These are phyloP conservation scores for Thielaviopsis populi DNA, from an alignment of 2,329 filamentous ascomycete genomes.

Conservation along the genomic window DNA sequence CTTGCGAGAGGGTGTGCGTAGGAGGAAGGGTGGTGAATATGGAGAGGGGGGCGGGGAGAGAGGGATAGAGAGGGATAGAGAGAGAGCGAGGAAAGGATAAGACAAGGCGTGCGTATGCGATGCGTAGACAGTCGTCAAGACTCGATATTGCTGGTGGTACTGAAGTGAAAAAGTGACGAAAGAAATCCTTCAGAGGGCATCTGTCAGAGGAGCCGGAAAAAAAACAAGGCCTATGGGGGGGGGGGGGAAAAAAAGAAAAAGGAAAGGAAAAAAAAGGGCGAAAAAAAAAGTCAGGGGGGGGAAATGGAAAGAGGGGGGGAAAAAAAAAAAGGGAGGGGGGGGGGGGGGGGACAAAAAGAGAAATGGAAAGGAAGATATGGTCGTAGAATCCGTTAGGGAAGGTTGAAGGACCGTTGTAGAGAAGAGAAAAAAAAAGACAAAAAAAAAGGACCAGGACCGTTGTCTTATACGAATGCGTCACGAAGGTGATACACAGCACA, in stretches of 20 bases:
- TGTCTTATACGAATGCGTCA: constrained; percentile 7
- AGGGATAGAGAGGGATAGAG: not conserved
- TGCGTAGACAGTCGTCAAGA: not conserved
- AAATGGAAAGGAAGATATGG: not conserved
- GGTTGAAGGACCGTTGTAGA: not conserved
- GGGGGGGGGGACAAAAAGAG: not conserved
- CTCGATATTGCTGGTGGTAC: constrained; percentile 2
- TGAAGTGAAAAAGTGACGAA: constrained; percentile 3
- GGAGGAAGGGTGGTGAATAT: not conserved
- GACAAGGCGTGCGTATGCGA: too few species aligned
- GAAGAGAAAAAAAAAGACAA: not conserved
- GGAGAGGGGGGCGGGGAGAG: not conserved
- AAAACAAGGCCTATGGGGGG: not conserved
- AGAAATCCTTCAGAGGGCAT: not conserved
- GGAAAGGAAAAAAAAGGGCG: too few species aligned
- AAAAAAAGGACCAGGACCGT: constrained; percentile 3
- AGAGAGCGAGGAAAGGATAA: not conserved
- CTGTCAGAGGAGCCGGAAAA: not conserved
- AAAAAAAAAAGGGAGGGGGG: not conserved
- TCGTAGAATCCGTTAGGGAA: not conserved
- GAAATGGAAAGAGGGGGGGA: not conserved
- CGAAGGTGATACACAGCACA: not conserved
- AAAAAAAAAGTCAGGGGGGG: too few species aligned
- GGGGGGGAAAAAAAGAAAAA: not conserved
- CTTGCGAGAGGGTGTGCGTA: not conserved